Percentiles rank a stretch among this genome's conserved stretches.
Conservation (phyloP, 805 yeast species). For the Yarrowia sp. region DNA sequence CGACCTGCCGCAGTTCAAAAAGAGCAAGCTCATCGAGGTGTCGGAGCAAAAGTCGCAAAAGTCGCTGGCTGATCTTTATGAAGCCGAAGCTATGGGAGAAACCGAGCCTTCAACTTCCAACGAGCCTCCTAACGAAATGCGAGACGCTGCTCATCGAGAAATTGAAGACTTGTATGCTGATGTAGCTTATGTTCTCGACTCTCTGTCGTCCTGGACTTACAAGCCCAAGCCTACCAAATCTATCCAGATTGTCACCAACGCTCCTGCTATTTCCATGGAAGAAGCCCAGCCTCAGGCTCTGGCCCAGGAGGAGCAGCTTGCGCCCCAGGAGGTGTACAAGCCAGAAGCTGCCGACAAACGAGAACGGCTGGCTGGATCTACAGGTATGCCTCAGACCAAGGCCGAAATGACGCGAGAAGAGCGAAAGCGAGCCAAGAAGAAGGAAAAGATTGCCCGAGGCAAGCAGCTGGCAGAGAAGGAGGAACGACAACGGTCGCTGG, state of each 20-base stretch:
- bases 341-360: conserved; percentile 38
- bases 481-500: conserved; percentile 38
- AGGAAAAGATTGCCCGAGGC: conserved; percentile 76
- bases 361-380: conserved; percentile 62
- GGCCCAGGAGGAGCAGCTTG: conserved; percentile 69
- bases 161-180: conserved; percentile 60
- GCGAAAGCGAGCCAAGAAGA: conserved; percentile 79
- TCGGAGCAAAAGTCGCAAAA: conserved; percentile 80
- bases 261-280: conserved; percentile 84
- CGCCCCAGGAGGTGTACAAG: conserved; percentile 90
- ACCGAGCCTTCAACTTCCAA: conserved; percentile 43
- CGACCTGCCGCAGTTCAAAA: conserved; percentile 53
- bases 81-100: conserved; percentile 62
- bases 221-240: conserved; percentile 84
- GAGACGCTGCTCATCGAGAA: conserved; percentile 73
- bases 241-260: conserved; percentile 75
- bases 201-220: conserved; percentile 90
- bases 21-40: conserved; percentile 57
- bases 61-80: conserved; percentile 88
- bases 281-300: conserved; percentile 91
- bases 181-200: conserved; percentile 71
- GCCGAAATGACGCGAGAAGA: conserved; percentile 81
- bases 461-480: conserved; percentile 44
- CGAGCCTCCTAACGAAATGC: conserved; percentile 56
- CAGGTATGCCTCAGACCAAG: conserved; percentile 77